A percentile compares a stretch with the other conserved stretches of the same genome.
Evolutionary conservation across 192 early-diverging fungal species (phyloP).

Genomic region (Coemansia biformis): DNA sequence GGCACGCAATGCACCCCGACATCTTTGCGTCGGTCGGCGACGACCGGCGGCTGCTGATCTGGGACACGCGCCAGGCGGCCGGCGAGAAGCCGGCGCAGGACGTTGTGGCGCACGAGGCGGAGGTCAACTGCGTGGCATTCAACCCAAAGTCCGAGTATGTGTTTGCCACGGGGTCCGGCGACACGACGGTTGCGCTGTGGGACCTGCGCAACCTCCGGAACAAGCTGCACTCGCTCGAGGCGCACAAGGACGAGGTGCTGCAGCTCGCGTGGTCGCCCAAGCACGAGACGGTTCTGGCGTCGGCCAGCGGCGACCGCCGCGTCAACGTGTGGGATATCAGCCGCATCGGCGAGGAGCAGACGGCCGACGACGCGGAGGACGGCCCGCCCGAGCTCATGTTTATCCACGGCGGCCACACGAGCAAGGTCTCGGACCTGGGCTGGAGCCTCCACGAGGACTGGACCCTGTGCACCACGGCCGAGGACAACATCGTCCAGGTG

Average conservation of each 20-base stretch:
- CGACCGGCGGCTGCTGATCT: constrained; percentile 87
- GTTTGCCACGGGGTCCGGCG: constrained; percentile 89
- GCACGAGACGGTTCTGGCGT: constrained; percentile 85
- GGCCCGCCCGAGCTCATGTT: constrained; percentile 97
- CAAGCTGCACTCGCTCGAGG: constrained; percentile 80
- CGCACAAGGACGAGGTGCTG: constrained; percentile 86
- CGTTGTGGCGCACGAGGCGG: constrained; percentile 79
- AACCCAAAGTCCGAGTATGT: constrained; percentile 86
- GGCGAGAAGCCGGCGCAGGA: constrained; percentile 60
- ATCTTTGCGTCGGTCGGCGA: constrained; percentile 97
- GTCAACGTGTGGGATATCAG: constrained; percentile 93
- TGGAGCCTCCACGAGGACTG: constrained; percentile 95
- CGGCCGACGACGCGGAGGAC: constrained; percentile 93
- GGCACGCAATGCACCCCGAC: constrained; percentile 76
- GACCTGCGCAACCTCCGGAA: constrained; percentile 88
- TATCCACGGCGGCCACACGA: constrained; percentile 97
- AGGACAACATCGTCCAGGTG: constrained; percentile 96
- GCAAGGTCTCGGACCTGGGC: constrained; percentile 89
- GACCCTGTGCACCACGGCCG: constrained; percentile 89
- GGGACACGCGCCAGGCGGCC: constrained; percentile 82
- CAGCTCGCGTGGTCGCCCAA: constrained; percentile 93
- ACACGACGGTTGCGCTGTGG: constrained; percentile 92
- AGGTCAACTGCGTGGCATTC: constrained; percentile 94
- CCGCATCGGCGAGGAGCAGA: constrained; percentile 91
- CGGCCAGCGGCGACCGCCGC: constrained; percentile 83